These are phyloP conservation scores for Epichloe coenophiala DNA, from an alignment of 2,329 filamentous ascomycete genomes.

Conservation along the genomic window DNA sequence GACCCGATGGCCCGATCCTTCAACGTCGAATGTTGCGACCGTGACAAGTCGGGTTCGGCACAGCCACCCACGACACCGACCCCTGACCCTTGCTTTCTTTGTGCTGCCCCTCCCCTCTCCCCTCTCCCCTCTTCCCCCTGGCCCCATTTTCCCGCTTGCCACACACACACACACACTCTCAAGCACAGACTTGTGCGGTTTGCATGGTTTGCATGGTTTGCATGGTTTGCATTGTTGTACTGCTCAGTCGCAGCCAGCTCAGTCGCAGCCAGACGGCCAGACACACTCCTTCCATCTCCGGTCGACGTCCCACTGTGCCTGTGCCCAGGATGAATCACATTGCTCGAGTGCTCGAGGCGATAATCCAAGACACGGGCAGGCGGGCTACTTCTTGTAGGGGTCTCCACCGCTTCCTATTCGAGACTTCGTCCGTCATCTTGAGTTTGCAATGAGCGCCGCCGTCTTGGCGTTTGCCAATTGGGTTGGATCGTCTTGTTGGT, in stretches of 20 bases:
- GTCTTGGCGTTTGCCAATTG: neutral
- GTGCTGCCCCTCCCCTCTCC: neutral
- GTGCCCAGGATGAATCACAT: neutral
- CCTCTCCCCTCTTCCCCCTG: too few relatives aligned
- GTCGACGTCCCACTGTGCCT: neutral
- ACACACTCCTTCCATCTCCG: neutral
- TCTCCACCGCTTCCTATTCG: constrained; percentile 1
- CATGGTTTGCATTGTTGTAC: neutral
- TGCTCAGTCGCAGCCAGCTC: neutral
- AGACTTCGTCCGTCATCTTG: neutral
- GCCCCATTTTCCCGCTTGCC: neutral
- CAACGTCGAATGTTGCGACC: neutral
- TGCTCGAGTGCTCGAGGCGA: neutral
- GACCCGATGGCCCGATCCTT: neutral
- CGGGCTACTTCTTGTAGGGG: neutral
- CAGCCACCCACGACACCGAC: neutral
- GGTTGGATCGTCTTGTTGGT: neutral
- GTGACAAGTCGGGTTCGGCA: neutral
- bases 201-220: neutral
- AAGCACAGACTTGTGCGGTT: neutral
- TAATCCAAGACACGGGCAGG: too few relatives aligned
- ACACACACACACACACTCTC: neutral
- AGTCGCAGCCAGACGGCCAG: neutral
- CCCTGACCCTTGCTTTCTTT: neutral
- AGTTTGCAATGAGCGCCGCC: neutral